Percentiles rank a stretch among this genome's conserved stretches.
Conservation (phyloP, 352 stramenopile species). For the Phytophthora sojae region DNA sequence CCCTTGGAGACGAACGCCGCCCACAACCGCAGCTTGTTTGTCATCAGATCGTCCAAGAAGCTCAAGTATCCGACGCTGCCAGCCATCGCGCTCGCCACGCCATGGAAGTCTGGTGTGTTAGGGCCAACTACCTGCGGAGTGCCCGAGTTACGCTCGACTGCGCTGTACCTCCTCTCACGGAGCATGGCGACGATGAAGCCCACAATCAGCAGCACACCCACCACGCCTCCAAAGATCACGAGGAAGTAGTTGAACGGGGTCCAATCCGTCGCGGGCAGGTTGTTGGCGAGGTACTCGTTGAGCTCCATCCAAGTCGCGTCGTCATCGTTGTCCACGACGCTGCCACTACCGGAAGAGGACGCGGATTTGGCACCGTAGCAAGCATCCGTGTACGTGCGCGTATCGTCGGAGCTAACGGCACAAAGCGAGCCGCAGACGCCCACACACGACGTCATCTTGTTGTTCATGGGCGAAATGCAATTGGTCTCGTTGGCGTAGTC, state of each 20-base stretch:
- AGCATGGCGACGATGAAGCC: slow-evolving; percentile 47
- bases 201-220: slow-evolving; percentile 47
- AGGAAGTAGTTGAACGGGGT: slow-evolving; percentile 59
- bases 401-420: slow-evolving; percentile 42
- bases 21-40: slow-evolving; percentile 50
- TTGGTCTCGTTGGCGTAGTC: slow-evolving; percentile 45
- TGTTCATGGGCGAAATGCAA: slow-evolving; percentile 62
- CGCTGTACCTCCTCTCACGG: slow-evolving; percentile 33
- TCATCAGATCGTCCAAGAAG: slow-evolving; percentile 58
- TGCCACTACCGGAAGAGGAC: slow-evolving; percentile 29
- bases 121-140: slow-evolving; percentile 30
- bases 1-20: slow-evolving; percentile 48
- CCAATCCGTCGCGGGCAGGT: slow-evolving; percentile 51
- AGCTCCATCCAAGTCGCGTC: slow-evolving; percentile 51
- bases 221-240: slow-evolving; percentile 50
- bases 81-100: slow-evolving; percentile 32
- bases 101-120: slow-evolving; percentile 31
- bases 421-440: slow-evolving; percentile 62
- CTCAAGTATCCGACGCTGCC: slow-evolving; percentile 37
- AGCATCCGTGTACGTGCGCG: slow-evolving; percentile 49
- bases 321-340: slow-evolving; percentile 7
- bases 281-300: slow-evolving; percentile 45
- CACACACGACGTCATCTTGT: slow-evolving; percentile 54
- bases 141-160: slow-evolving; percentile 12
- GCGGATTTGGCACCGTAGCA: slow-evolving; percentile 37